Base-by-base conservation (phyloP, 305 asterid genomes). In the Rubia balearica region DNA sequence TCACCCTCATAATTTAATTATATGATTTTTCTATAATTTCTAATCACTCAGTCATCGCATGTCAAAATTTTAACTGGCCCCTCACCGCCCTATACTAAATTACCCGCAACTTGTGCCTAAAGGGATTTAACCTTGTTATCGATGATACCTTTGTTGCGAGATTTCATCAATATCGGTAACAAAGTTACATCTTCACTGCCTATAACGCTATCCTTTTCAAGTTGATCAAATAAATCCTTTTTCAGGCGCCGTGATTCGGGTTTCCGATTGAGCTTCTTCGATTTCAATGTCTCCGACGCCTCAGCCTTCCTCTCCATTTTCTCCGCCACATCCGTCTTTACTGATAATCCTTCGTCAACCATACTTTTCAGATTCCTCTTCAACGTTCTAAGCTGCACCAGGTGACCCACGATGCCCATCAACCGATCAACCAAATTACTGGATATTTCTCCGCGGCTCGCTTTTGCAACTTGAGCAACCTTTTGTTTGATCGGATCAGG, bases 341-440 rank as follows among this genome's bases (percentile, higher is more conserved):
- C 36, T 2, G 36, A 33, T 33, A 33, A 33, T 33, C 36, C 36
- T 3, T 33, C 36, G 36, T 33, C 3, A 33, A 33, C 22, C 59
- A 51, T 51, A 51, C 2, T 51, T 51, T 13, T 17, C 59, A 51
- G 6, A 17, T 51, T 51, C 59, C n/a, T 51, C 59, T 51, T 51
- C 59, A 51, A 13, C 10, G 59, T 51, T 17, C 59, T 6, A 17
- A 51, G 6, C 59, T 51, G 22, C 59, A 51, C n/a, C 59, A 51
- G 59, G n/a, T 51, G 59, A 21, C 59, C 59, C 6, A 51, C 59
- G 16, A 51, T 51, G 59, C 59, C n/a, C 59, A 51, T 51, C 59
- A 51, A 51, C 3, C 59, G 22, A 16, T 51, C 10, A 51, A 51
- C 59, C 59, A 51, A 17, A 21, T 51, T 21, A 21, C 12, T 51